Base-by-base conservation (phyloP, 2,329 filamentous ascomycete genomes). In the Stachybotrys elegans region DNA sequence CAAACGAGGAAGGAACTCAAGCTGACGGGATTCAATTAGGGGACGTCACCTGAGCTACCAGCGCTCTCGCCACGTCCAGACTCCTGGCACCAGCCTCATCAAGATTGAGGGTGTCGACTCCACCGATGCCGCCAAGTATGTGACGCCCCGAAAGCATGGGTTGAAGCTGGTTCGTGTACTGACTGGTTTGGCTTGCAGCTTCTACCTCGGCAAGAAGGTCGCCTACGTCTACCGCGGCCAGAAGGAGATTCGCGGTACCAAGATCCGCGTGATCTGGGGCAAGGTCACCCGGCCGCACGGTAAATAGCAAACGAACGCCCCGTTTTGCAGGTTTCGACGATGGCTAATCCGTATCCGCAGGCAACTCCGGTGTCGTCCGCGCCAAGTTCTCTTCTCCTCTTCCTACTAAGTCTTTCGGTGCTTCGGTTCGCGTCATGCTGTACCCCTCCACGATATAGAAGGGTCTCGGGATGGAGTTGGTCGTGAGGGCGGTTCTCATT, bases 221-320 rank as follows among this genome's bases (percentile, higher is more conserved):
- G 93, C 93, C 71, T 98, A 90, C 75, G 90, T 98, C 75, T 98
- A 97, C 83, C 89, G 91, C 69, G 92, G 85, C 62, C 84, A 88
- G 75, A 91, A 84, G 76, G 89, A 95, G 80, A 81, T 95, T 68
- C 88, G 92, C 66, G 93, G 93, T 70, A 92, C 90, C 72, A 97
- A 97, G 86, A 94, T 97, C 77, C 84, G 92, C 68, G 86, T 97
- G 62, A 96, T 97, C 79, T 97, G 91, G 90, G 92, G 92, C 79
- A 96, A 95, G 81, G 86, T 97, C 70, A 95, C 89, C 70, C 81
- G 90, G 68, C 85, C 90, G 70, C 92, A 97, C 77, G 92, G 88
- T 92, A 87, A 62, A 75, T 70, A 49, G 88, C 92, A 87, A 62
- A 75, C 70, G 48, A 25, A 20, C 44, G 48, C 27, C 27, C 36